Percentiles rank a stretch among this genome's conserved stretches.
These are phyloP conservation scores for Ulvella scutata DNA, from an alignment of 139 green algal genomes.

Conservation along the genomic window DNA sequence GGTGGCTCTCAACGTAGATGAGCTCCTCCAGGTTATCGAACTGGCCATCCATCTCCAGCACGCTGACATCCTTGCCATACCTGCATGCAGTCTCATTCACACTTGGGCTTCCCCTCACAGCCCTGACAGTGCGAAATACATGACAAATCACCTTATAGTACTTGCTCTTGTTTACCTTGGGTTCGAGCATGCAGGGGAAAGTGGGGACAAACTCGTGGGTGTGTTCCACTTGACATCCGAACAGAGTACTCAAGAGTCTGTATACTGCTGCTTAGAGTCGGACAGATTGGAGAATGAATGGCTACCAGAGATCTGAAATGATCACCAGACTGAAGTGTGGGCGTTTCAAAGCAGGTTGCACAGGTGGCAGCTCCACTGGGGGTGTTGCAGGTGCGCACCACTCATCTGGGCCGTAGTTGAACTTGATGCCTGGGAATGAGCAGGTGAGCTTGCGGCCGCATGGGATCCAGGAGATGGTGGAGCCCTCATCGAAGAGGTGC, in stretches of 20 bases:
- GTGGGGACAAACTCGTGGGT: too few species aligned
- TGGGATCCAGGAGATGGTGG: constrained; percentile 97
- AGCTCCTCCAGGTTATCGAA: constrained; percentile 99
- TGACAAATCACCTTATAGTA: not conserved
- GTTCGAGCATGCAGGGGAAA: too few species aligned
- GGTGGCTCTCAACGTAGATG: constrained; percentile 99
- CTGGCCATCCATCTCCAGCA: constrained; percentile 95
- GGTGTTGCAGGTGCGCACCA: not conserved
- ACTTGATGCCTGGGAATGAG: constrained; percentile 92
- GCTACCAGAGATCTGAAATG: too few species aligned
- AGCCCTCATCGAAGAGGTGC: constrained; percentile 98
- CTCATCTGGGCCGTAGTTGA: constrained; percentile 75
- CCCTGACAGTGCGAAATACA: not conserved
- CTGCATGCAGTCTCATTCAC: not conserved
- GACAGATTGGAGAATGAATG: not conserved
- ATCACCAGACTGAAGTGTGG: too few species aligned
- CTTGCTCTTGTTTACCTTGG: too few species aligned
- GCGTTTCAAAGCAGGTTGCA: too few species aligned
- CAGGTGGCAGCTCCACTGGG: too few species aligned
- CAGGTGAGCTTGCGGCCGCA: constrained; percentile 99
- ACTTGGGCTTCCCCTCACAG: not conserved
- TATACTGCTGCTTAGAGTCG: too few species aligned
- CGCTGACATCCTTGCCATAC: constrained; percentile 50
- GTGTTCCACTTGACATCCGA: too few species aligned
- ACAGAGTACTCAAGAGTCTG: too few species aligned